Conservation (phyloP, 345 rosid genomes). For the Ceriops decandra region DNA sequence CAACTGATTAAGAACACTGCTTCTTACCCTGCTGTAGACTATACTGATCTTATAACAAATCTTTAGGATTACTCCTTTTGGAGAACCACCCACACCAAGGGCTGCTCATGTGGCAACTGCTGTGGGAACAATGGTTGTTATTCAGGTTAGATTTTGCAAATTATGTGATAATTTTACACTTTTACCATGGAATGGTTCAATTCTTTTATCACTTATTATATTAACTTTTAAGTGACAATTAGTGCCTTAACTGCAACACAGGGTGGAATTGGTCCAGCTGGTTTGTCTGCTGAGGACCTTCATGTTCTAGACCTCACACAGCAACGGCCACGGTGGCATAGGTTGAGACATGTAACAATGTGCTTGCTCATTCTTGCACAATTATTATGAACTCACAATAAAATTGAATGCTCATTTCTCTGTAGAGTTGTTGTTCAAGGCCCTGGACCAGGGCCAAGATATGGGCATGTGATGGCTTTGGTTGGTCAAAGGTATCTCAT, state of each 20-base stretch:
- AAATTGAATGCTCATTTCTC: conserved; percentile 23
- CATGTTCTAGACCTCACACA: conserved; percentile 98
- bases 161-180: conserved; percentile 2
- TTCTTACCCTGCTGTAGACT: background rate
- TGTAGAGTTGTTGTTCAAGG: conserved; percentile 97
- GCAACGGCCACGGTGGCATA: conserved; percentile 95
- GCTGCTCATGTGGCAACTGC: conserved; percentile 99
- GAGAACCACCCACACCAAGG: conserved; percentile 98
- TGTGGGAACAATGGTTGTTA: conserved; percentile 98
- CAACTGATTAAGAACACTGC: background rate
- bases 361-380: conserved; percentile 6
- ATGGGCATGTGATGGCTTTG: conserved; percentile 99
- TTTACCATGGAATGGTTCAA: background rate
- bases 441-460: conserved; percentile 99
- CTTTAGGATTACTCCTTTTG: conserved; percentile 74
- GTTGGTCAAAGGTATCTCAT: conserved; percentile 99
- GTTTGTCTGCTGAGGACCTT: conserved; percentile 98
- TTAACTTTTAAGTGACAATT: conserved; percentile 8
- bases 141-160: conserved; percentile 58
- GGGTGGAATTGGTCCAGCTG: conserved; percentile 99
- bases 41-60: conserved; percentile 2
- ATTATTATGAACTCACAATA: conserved; percentile 5
- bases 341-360: conserved; percentile 40
- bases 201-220: conserved; percentile 4
- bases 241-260: conserved; percentile 28